Conservation (phyloP, 129 eudicot species). For the Scalesia atractyloides region DNA sequence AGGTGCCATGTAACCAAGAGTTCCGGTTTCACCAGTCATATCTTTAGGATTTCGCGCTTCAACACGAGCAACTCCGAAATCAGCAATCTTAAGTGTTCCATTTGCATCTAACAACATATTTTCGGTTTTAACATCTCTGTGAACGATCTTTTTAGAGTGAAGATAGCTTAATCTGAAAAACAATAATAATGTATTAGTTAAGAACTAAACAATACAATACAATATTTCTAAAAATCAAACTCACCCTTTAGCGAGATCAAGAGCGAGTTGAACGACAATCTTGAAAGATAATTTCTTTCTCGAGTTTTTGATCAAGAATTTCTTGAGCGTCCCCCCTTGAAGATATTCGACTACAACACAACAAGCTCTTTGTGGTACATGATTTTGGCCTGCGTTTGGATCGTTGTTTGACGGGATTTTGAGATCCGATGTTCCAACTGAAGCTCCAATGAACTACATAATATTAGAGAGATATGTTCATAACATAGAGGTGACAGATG, state of each 20-base stretch:
- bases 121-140: constrained; percentile 12
- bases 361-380: constrained; percentile 59
- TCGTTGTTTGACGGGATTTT: constrained; percentile 49
- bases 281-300: constrained; percentile 36
- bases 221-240: background rate
- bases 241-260: constrained; percentile 82
- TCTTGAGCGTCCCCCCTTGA: constrained; percentile 60
- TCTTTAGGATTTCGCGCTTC: constrained; percentile 23
- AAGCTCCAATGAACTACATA: constrained; percentile 75
- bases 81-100: constrained; percentile 1
- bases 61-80: constrained; percentile 33
- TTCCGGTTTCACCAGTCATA: constrained; percentile 33
- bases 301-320: constrained; percentile 45
- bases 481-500: background rate
- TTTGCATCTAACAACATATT: constrained; percentile 1
- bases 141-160: constrained; percentile 16
- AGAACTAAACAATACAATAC: background rate
- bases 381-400: constrained; percentile 21
- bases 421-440: constrained; percentile 74
- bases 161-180: constrained; percentile 48
- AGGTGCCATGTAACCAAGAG: constrained; percentile 86
- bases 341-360: constrained; percentile 79
- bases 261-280: constrained; percentile 64
- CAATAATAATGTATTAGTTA: background rate
- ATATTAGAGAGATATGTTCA: background rate